These are phyloP conservation scores for Ogataea ganodermae DNA, from an alignment of 805 yeast genomes.

Conservation along the genomic window DNA sequence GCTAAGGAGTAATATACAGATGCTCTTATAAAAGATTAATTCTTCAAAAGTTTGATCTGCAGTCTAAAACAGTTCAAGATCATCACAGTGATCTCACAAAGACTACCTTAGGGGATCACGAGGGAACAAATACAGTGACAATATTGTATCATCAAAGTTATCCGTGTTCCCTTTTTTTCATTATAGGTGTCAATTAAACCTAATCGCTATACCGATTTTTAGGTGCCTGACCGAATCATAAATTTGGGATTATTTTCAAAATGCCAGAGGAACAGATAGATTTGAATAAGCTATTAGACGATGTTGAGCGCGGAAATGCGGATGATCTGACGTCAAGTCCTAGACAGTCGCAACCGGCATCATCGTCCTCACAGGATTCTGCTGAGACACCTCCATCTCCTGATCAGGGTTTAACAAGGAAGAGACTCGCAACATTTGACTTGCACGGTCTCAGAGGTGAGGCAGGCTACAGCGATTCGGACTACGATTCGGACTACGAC, in stretches of 20 bases:
- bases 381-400: slow-evolving; percentile 16
- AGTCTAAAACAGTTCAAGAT: neutral
- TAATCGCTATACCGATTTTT: neutral
- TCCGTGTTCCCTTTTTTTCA: neutral
- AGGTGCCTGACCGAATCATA: neutral
- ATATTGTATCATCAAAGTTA: neutral
- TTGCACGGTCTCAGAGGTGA: slow-evolving; percentile 7
- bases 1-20: neutral
- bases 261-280: slow-evolving; percentile 21
- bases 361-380: slow-evolving; percentile 6
- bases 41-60: neutral
- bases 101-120: neutral
- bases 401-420: slow-evolving; percentile 13
- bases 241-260: neutral
- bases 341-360: neutral
- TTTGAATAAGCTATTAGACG: slow-evolving; percentile 16
- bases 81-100: neutral
- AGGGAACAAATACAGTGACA: neutral
- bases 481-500: slow-evolving; percentile 13
- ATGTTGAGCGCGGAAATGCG: slow-evolving; percentile 14
- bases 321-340: neutral
- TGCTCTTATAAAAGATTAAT: neutral
- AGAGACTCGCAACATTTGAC: slow-evolving; percentile 18
- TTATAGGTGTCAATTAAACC: neutral
- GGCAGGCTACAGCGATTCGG: slow-evolving; percentile 10